A percentile compares a stretch with the other conserved stretches of the same genome.
These are phyloP conservation scores for Lachancea sp. DNA, from an alignment of 805 yeast species.

Conservation along the genomic window DNA sequence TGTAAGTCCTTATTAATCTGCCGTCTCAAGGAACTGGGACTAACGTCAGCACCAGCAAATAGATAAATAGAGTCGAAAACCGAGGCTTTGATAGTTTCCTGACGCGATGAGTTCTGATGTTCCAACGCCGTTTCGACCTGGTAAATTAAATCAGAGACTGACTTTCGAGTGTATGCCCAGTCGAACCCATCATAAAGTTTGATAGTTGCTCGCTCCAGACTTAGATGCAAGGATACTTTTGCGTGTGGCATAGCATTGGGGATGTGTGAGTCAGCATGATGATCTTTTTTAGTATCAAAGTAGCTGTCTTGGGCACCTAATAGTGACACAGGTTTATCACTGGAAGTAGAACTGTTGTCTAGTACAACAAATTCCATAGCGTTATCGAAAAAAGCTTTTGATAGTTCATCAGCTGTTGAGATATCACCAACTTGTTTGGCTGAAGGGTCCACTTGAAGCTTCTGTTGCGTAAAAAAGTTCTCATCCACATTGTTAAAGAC, in stretches of 20 bases:
- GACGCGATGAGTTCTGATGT: constrained; percentile 9
- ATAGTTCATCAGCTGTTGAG: neutral
- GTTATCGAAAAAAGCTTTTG: neutral
- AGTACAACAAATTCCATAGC: neutral
- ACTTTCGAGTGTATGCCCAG: constrained; percentile 70
- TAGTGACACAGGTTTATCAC: neutral
- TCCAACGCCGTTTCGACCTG: constrained; percentile 45
- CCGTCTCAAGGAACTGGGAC: constrained; percentile 42
- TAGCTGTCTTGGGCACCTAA: constrained; percentile 1
- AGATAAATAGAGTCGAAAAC: constrained; percentile 73
- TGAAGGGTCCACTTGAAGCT: constrained; percentile 1
- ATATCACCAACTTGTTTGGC: neutral
- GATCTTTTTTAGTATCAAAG: neutral
- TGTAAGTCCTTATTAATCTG: constrained; percentile 50
- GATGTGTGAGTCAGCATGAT: neutral
- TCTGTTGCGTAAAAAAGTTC: constrained; percentile 17
- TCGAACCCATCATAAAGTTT: constrained; percentile 86
- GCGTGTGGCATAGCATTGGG: neutral
- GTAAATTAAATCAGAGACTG: constrained; percentile 59
- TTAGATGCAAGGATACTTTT: neutral
- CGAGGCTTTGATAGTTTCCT: constrained; percentile 14
- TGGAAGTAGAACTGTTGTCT: neutral
- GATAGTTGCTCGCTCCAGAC: constrained; percentile 29
- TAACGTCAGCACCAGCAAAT: constrained; percentile 38
- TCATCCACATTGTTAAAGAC: constrained; percentile 37